phyloP scores from a whole-genome alignment of 192 early-diverging fungal species.

The Linnemannia exigua region DNA sequence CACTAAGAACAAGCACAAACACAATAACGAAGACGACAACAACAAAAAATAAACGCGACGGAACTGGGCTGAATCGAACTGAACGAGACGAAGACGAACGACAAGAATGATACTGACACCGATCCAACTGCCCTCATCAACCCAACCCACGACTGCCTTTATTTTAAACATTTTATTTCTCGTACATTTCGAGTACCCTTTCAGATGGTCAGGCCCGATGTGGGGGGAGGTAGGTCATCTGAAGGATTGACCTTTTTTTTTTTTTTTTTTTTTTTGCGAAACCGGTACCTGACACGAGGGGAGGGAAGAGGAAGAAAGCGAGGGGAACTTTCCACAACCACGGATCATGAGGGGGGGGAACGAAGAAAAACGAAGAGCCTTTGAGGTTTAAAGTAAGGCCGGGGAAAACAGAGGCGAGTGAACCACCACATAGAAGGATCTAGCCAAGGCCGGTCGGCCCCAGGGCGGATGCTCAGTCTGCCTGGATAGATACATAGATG shows the following conservation, averaged over 20 bases:
- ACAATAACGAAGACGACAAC: not conserved
- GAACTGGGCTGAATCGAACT: not conserved
- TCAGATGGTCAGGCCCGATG: not conserved
- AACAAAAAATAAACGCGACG: not conserved
- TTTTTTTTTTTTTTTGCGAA: not conserved
- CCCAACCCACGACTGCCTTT: not conserved
- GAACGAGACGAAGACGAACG: not conserved
- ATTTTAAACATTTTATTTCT: not conserved
- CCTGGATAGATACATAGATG: not conserved
- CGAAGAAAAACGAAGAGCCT: not conserved
- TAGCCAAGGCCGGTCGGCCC: not conserved
- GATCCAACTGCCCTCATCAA: not conserved
- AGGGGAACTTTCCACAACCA: not conserved
- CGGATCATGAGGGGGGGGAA: not conserved
- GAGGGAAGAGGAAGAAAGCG: not conserved
- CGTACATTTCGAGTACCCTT: not conserved
- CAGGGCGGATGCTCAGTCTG: slow-evolving; percentile 9
- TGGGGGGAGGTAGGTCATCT: not conserved
- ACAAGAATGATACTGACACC: slow-evolving; percentile 1
- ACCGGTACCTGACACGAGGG: slow-evolving; percentile 1
- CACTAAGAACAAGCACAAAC: not conserved
- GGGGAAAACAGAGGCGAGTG: not conserved
- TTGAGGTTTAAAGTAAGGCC: too few relatives aligned
- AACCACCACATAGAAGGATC: not conserved
- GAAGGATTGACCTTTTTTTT: too few relatives aligned